Evolutionary conservation across 2,329 filamentous ascomycete genomes (phyloP), one percentile per base, ranked within the genome.

Genomic region (Arthrobotrys sinensis): DNA sequence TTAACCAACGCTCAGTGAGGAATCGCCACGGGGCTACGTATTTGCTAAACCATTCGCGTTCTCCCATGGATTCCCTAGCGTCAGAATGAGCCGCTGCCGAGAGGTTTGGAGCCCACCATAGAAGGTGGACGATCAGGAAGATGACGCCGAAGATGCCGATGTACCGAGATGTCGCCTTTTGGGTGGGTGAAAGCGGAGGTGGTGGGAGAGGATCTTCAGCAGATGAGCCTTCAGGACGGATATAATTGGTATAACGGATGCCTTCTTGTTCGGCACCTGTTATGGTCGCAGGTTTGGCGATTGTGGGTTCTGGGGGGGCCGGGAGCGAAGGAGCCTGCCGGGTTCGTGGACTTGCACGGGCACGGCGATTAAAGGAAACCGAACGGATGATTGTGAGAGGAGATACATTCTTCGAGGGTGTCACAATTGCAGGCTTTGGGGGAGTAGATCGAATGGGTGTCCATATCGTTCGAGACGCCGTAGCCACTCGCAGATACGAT

Each of bases 211-310:
- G 50, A 6, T 65, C 65, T 12, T 28, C 7, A 2, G 32, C n/a
- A 11, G 55, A 32, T 1, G 71, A 68, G 16, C 52, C 50, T 28
- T 53, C 16, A 1, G 75, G 67, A 8, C 75, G 75, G 12, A 53
- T 32, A 50, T 72, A 78, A 24, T 78, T 62, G 0, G 75, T 57
- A 43, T 78, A 78, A 14, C 75, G 75, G 53, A 78, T 78, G 1
- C 62, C 43, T 36, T 78, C 75, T 40, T 63, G 60, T 68, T 78
- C 75, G 24, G 67, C 75, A 43, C 75, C 75, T 10, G 52, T 53
- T 38, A 78, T 66, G 11, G 75, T 72, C 5, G 63, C 67, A n/a
- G 75, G 75, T 19, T 50, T 66, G 10, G 75, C 67, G 14, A 78
- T 63, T 19, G 67, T 43, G 6, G 75, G 75, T 43, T 71, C 46